A percentile compares a stretch with the other conserved stretches of the same genome.
Evolutionary conservation across 2,329 filamentous ascomycete species (phyloP).

Genomic region (Ampelomyces quisqualis): DNA sequence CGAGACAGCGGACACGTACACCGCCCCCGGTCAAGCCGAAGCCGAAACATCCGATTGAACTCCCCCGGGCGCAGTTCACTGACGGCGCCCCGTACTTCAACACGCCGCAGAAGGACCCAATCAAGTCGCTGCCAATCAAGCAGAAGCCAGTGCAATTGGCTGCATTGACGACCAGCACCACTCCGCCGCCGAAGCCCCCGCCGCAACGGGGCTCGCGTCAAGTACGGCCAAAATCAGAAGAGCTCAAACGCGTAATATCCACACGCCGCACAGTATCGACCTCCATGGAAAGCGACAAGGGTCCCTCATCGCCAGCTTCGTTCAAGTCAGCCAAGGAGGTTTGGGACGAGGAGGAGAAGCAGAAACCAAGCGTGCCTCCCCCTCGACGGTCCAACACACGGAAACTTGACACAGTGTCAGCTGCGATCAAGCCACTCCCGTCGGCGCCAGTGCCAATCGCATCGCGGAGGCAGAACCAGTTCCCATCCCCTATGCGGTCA

Average conservation of each 20-base stretch:
- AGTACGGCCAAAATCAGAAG: slow-evolving; percentile 26
- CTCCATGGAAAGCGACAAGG: slow-evolving; percentile 30
- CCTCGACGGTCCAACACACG: slow-evolving; percentile 34
- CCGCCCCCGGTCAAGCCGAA: slow-evolving; percentile 35
- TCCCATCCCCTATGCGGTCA: slow-evolving; percentile 24
- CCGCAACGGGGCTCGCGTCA: slow-evolving; percentile 19
- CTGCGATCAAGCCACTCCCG: slow-evolving; percentile 13
- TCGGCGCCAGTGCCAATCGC: slow-evolving; percentile 23
- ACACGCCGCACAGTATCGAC: slow-evolving; percentile 24
- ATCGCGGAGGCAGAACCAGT: slow-evolving; percentile 40
- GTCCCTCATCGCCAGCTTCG: slow-evolving; percentile 34
- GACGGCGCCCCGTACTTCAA: slow-evolving; percentile 21
- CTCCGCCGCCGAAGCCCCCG: slow-evolving; percentile 21
- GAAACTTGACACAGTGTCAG: slow-evolving; percentile 10
- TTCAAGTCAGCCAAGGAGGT: slow-evolving; percentile 42
- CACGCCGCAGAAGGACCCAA: slow-evolving; percentile 22
- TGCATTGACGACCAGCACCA: slow-evolving; percentile 19
- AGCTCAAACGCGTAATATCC: slow-evolving; percentile 20
- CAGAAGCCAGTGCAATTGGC: slow-evolving; percentile 30
- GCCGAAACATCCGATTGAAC: slow-evolving; percentile 28
- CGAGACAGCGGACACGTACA: slow-evolving; percentile 22
- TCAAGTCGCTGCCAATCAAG: slow-evolving; percentile 27
- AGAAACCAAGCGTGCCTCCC: slow-evolving; percentile 39
- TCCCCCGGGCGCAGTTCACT: slow-evolving; percentile 12
- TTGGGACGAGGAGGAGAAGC: slow-evolving; percentile 31